Evolutionary conservation across 2,329 filamentous ascomycete species (phyloP).

Genomic region (Lachnellula arida): DNA sequence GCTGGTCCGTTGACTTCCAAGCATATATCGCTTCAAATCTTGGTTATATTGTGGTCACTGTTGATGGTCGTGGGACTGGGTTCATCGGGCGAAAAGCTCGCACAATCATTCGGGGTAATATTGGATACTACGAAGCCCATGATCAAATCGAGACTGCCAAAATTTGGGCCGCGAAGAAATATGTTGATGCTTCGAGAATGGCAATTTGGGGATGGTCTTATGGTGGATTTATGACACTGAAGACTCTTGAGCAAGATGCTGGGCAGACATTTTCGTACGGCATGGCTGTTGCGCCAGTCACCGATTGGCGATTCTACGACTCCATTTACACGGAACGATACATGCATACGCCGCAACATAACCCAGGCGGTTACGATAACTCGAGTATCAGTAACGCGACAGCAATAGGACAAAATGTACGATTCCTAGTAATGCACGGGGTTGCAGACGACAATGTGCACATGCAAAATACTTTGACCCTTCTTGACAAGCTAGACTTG

Average conservation of each 20-base stretch:
- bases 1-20: slow-evolving; percentile 83
- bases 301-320: slow-evolving; percentile 95
- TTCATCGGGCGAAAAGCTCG: slow-evolving; percentile 81
- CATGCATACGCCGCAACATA: slow-evolving; percentile 90
- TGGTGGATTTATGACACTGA: slow-evolving; percentile 90
- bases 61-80: slow-evolving; percentile 90
- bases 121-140: slow-evolving; percentile 78
- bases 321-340: slow-evolving; percentile 93
- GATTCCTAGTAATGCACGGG: slow-evolving; percentile 94
- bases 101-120: slow-evolving; percentile 73
- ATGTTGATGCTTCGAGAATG: slow-evolving; percentile 76
- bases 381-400: slow-evolving; percentile 70
- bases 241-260: slow-evolving; percentile 87
- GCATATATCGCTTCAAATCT: slow-evolving; percentile 79
- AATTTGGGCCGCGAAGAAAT: slow-evolving; percentile 73
- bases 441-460: slow-evolving; percentile 98
- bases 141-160: slow-evolving; percentile 92
- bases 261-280: slow-evolving; percentile 91
- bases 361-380: slow-evolving; percentile 69
- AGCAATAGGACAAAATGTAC: slow-evolving; percentile 69
- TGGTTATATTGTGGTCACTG: slow-evolving; percentile 90
- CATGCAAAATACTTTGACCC: slow-evolving; percentile 84
- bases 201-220: slow-evolving; percentile 99
- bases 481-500: slow-evolving; percentile 83
- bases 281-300: slow-evolving; percentile 98